phyloP scores from a whole-genome alignment of 305 asterid genomes.

The Solanum hybrid region DNA sequence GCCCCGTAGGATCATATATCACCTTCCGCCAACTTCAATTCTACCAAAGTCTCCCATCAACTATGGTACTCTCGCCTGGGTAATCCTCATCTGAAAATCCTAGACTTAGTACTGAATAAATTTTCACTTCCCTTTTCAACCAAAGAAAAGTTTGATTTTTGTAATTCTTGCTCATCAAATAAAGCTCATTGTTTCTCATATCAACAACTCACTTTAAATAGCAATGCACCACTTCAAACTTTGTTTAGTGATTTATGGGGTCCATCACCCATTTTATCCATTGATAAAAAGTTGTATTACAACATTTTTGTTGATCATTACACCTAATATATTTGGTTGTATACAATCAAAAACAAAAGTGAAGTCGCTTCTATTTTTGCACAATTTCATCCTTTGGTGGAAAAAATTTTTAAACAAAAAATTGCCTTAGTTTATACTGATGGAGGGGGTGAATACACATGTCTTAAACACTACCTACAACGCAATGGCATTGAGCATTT shows the following conservation, averaged over 20 bases:
- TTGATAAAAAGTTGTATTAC: not conserved
- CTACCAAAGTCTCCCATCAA: not conserved
- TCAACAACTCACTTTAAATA: not conserved
- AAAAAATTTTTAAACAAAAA: too few relatives aligned
- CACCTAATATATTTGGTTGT: too few relatives aligned
- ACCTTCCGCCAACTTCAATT: not conserved
- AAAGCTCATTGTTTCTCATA: too few relatives aligned
- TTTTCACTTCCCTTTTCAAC: not conserved
- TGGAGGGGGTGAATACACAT: not conserved
- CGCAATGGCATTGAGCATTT: not conserved
- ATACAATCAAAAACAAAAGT: not conserved
- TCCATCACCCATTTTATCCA: not conserved
- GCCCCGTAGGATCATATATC: not conserved
- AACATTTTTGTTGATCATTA: not conserved
- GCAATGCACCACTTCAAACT: not conserved
- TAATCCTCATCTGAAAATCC: not conserved
- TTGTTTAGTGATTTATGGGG: not conserved
- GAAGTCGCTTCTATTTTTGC: not conserved
- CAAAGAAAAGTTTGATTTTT: not conserved
- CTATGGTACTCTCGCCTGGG: not conserved
- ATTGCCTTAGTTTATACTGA: too few relatives aligned
- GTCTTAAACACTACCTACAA: not conserved
- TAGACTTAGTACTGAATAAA: not conserved
- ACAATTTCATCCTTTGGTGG: not conserved
- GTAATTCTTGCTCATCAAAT: not conserved